Evolutionary conservation across 495 filamentous ascomycete genomes (phyloP).

Genomic region (Chlorociboria aeruginascens): DNA sequence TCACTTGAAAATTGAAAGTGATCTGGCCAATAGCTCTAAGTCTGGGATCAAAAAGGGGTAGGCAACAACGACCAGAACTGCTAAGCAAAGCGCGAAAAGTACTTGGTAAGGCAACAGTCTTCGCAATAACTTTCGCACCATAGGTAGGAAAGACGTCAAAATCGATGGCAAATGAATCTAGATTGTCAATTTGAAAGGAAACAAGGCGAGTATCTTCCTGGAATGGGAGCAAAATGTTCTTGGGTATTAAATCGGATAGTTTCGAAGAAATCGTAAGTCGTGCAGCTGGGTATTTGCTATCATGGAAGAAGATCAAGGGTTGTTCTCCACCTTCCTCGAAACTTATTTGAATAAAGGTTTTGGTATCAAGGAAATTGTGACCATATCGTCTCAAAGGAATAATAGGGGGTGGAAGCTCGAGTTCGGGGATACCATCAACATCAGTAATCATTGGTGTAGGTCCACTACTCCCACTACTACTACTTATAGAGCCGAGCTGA

Average conservation of each 20-base stretch:
- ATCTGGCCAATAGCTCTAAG: slow-evolving; percentile 91
- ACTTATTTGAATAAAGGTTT: slow-evolving; percentile 82
- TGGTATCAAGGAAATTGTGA: slow-evolving; percentile 96
- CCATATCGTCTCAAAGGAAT: slow-evolving; percentile 90
- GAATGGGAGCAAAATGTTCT: slow-evolving; percentile 88
- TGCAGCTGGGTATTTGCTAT: slow-evolving; percentile 89
- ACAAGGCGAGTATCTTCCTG: slow-evolving; percentile 87
- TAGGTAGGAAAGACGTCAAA: slow-evolving; percentile 98
- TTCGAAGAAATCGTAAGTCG: slow-evolving; percentile 94
- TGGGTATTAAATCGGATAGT: slow-evolving; percentile 86
- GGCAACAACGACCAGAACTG: slow-evolving; percentile 68
- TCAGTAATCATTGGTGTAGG: slow-evolving; percentile 58
- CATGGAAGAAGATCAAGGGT: slow-evolving; percentile 82
- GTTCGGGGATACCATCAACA: slow-evolving; percentile 74
- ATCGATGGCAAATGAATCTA: slow-evolving; percentile 87
- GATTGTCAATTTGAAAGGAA: slow-evolving; percentile 89
- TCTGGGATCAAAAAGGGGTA: slow-evolving; percentile 86
- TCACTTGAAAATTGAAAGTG: slow-evolving; percentile 86
- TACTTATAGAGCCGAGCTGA: slow-evolving; percentile 23
- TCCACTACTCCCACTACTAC: slow-evolving; percentile 26
- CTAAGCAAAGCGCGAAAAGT: slow-evolving; percentile 63
- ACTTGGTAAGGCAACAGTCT: slow-evolving; percentile 78
- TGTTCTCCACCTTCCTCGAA: slow-evolving; percentile 63
- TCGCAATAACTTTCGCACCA: slow-evolving; percentile 91
- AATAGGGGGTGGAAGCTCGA: slow-evolving; percentile 91